A percentile compares a stretch with the other conserved stretches of the same genome.
Conservation (phyloP, 2,329 filamentous ascomycete genomes). For the Xylariaceae sp. region DNA sequence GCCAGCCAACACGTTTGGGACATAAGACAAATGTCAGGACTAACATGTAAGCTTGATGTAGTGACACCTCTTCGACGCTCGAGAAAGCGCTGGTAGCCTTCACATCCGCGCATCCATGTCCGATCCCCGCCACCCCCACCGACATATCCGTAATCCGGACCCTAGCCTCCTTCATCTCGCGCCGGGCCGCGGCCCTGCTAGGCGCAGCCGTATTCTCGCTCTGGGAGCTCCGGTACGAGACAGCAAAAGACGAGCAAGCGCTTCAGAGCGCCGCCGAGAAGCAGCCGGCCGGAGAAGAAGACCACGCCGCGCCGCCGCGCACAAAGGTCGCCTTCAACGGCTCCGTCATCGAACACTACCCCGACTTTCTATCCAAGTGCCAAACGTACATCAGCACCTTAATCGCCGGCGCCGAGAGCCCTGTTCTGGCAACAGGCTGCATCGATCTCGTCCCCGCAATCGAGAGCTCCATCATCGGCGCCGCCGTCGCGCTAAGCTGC, state of each 20-base stretch:
- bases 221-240: conserved; percentile 53
- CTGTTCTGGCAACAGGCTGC: conserved; percentile 23
- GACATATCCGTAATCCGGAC: conserved; percentile 52
- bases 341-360: conserved; percentile 75
- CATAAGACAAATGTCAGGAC: neutral
- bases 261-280: conserved; percentile 43
- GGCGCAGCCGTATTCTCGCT: conserved; percentile 57
- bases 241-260: conserved; percentile 33
- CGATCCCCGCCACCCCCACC: conserved; percentile 30
- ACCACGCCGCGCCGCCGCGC: conserved; percentile 38
- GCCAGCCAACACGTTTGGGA: neutral
- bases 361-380: conserved; percentile 58
- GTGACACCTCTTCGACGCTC: conserved; percentile 43
- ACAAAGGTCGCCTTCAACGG: conserved; percentile 74
- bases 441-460: conserved; percentile 64
- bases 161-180: conserved; percentile 52
- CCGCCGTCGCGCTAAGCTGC: conserved; percentile 64
- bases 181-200: conserved; percentile 56
- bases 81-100: conserved; percentile 47
- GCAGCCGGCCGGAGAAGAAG: conserved; percentile 4
- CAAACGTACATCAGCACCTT: conserved; percentile 62
- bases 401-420: conserved; percentile 38
- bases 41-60: conserved; percentile 27
- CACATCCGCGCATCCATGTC: conserved; percentile 46
- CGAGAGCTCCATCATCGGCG: conserved; percentile 71